Evolutionary conservation across 2,329 filamentous ascomycete genomes (phyloP).

Genomic region (Trichothecium sympodiale): DNA sequence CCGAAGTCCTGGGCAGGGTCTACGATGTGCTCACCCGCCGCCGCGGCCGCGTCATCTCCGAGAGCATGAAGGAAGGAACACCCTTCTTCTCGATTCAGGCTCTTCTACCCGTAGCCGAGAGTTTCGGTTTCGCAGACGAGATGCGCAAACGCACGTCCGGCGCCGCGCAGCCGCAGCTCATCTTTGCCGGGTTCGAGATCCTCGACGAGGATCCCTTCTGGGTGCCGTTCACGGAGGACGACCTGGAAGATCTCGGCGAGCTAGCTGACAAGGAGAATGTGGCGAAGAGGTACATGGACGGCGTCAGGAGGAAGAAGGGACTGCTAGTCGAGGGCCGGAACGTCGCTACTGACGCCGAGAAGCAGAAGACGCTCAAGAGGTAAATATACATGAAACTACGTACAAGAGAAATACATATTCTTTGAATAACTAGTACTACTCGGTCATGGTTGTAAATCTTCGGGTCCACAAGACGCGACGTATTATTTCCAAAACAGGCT

Average conservation of each 20-base stretch:
- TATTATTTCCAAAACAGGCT: too few species aligned
- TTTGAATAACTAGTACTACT: too few species aligned
- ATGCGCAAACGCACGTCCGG: conserved; percentile 91
- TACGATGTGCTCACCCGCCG: conserved; percentile 89
- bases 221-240: conserved; percentile 93
- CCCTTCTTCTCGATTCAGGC: conserved; percentile 93
- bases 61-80: conserved; percentile 87
- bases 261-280: conserved; percentile 90
- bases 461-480: too few species aligned
- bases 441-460: too few species aligned
- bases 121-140: conserved; percentile 92
- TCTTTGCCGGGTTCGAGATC: conserved; percentile 87
- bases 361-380: conserved; percentile 64
- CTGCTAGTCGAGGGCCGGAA: conserved; percentile 69
- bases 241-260: conserved; percentile 91
- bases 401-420: background rate
- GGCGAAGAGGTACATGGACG: conserved; percentile 91
- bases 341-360: conserved; percentile 80
- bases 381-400: conserved; percentile 16
- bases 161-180: conserved; percentile 81
- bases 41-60: conserved; percentile 77
- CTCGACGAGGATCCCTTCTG: conserved; percentile 95
- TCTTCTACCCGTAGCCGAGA: conserved; percentile 81
- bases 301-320: conserved; percentile 77
- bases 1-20: conserved; percentile 87